These are phyloP conservation scores for Chaetomiaceae sp. DNA, from an alignment of 2,329 filamentous ascomycete species.

Conservation along the genomic window DNA sequence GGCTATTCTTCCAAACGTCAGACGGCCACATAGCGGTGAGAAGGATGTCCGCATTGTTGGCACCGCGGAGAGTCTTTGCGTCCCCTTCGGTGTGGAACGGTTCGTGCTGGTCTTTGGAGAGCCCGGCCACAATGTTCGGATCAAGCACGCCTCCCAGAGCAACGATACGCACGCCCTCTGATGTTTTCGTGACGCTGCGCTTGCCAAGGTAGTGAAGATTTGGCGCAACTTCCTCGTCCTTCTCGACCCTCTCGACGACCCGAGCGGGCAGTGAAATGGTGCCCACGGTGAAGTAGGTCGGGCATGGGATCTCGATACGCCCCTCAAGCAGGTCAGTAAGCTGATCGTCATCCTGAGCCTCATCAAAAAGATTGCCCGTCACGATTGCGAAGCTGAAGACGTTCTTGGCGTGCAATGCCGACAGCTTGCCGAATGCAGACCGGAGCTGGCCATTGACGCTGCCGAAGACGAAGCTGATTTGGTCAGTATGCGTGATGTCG, in stretches of 20 bases:
- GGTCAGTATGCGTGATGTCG: conserved; percentile 20
- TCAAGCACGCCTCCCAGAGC: conserved; percentile 72
- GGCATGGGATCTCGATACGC: conserved; percentile 67
- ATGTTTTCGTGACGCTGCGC: conserved; percentile 80
- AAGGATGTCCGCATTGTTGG: conserved; percentile 77
- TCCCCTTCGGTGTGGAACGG: conserved; percentile 75
- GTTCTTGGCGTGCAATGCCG: conserved; percentile 79
- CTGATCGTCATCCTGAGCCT: conserved; percentile 52
- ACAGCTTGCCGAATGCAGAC: conserved; percentile 72
- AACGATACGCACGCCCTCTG: conserved; percentile 84
- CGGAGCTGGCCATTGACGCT: conserved; percentile 74
- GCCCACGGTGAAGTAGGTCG: conserved; percentile 88
- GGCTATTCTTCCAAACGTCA: conserved; percentile 60
- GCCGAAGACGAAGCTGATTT: conserved; percentile 70
- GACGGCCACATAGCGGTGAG: conserved; percentile 84
- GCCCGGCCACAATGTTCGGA: conserved; percentile 52
- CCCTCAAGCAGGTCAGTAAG: conserved; percentile 65
- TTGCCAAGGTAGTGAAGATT: conserved; percentile 90
- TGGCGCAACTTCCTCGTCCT: conserved; percentile 71
- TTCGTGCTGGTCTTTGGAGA: conserved; percentile 67
- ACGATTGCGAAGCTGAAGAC: conserved; percentile 81
- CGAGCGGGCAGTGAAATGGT: conserved; percentile 63
- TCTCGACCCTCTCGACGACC: conserved; percentile 69
- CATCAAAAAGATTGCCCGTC: conserved; percentile 74
- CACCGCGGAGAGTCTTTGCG: conserved; percentile 68